These are phyloP conservation scores for Phyllosticta capitalensis DNA, from an alignment of 2,329 filamentous ascomycete genomes.

Conservation along the genomic window DNA sequence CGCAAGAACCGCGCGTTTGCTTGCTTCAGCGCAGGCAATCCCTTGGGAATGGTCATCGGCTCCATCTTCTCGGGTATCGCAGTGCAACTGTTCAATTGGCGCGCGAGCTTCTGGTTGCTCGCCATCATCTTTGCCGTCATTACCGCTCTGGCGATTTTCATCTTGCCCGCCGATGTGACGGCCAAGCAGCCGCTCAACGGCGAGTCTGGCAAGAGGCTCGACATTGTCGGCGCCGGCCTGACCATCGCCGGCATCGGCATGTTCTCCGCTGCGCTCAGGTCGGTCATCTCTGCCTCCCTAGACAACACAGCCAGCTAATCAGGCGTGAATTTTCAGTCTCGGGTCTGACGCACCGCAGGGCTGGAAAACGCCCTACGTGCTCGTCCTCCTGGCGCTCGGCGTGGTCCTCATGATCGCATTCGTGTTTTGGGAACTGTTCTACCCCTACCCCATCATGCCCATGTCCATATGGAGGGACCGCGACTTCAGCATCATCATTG, in stretches of 20 bases:
- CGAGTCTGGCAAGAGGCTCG: conserved; percentile 48
- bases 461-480: conserved; percentile 52
- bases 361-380: conserved; percentile 53
- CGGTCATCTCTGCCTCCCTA: conserved; percentile 17
- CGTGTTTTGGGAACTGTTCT: conserved; percentile 52
- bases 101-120: conserved; percentile 52
- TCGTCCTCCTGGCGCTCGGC: conserved; percentile 53
- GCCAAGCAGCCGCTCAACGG: conserved; percentile 35
- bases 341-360: conserved; percentile 49
- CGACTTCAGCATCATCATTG: conserved; percentile 55
- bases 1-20: conserved; percentile 59
- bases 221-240: conserved; percentile 50
- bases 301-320: conserved; percentile 4
- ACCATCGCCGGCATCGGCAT: conserved; percentile 56
- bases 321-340: conserved; percentile 24
- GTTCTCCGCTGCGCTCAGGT: conserved; percentile 54
- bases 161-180: conserved; percentile 48
- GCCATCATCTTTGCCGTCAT: conserved; percentile 55
- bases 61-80: conserved; percentile 55
- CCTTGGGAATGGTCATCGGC: conserved; percentile 47
- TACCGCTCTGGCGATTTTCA: conserved; percentile 49
- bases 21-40: conserved; percentile 51
- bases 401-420: conserved; percentile 47
- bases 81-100: conserved; percentile 52
- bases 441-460: conserved; percentile 37